phyloP scores from a whole-genome alignment of 1,139 yeast genomes.

The Pneumocystis oryctolagi region DNA sequence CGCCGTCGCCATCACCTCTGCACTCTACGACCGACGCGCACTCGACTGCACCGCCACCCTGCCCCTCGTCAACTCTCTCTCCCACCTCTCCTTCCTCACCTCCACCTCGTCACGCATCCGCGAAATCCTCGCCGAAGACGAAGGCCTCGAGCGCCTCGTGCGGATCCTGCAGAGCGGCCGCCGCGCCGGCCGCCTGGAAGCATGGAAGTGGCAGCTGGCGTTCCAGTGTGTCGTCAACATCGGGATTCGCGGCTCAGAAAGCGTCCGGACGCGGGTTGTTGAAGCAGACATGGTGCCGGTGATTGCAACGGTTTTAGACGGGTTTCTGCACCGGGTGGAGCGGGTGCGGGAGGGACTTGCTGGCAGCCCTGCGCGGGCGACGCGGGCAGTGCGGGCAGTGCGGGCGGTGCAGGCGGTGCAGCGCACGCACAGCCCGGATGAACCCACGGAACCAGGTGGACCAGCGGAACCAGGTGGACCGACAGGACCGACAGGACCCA shows the following conservation, averaged over 20 bases:
- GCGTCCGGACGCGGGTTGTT: conserved; percentile 69
- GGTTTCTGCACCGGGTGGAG: conserved; percentile 36
- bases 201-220: conserved; percentile 96
- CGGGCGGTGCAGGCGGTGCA: too few relatives aligned
- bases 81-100: conserved; percentile 74
- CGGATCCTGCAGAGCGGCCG: conserved; percentile 58
- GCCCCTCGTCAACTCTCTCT: conserved; percentile 80
- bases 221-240: conserved; percentile 81
- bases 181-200: conserved; percentile 36
- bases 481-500: too few relatives aligned
- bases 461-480: too few relatives aligned
- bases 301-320: conserved; percentile 80
- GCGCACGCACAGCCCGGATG: too few relatives aligned
- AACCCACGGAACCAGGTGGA: too few relatives aligned
- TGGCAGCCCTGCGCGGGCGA: too few relatives aligned
- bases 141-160: conserved; percentile 79
- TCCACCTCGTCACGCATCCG: conserved; percentile 79
- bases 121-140: conserved; percentile 76
- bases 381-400: too few relatives aligned
- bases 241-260: conserved; percentile 86
- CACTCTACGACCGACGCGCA: conserved; percentile 82
- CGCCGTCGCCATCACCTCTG: conserved; percentile 74
- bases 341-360: conserved; percentile 7
- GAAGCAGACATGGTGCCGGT: conserved; percentile 85
- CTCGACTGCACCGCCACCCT: conserved; percentile 79